Conservation (phyloP, 2,329 filamentous ascomycete genomes). For the Aspergillus tamarii region DNA sequence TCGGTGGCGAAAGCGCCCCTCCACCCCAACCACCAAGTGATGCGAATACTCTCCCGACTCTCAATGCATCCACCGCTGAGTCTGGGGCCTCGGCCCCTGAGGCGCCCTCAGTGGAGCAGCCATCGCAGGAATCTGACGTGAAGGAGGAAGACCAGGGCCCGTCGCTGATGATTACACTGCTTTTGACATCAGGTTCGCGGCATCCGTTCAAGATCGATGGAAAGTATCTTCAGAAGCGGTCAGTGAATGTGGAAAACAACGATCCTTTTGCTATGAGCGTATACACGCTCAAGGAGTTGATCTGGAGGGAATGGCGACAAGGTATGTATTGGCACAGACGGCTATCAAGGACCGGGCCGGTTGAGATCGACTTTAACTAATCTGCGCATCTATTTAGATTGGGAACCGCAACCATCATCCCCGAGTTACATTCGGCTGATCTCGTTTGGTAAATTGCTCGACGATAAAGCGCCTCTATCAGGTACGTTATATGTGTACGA, state of each 20-base stretch:
- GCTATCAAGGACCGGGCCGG: not conserved
- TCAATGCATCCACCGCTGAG: conserved; percentile 23
- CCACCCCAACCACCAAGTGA: conserved; percentile 21
- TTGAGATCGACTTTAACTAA: conserved; percentile 10
- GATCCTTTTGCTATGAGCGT: conserved; percentile 91
- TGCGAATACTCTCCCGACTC: conserved; percentile 14
- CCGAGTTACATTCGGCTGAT: conserved; percentile 90
- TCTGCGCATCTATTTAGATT: conserved; percentile 56
- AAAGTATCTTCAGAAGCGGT: conserved; percentile 79
- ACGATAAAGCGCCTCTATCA: conserved; percentile 82
- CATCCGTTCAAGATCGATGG: conserved; percentile 91
- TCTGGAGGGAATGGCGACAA: conserved; percentile 87
- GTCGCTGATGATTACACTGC: conserved; percentile 68
- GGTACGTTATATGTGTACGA: conserved; percentile 60
- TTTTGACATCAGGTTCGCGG: conserved; percentile 78
- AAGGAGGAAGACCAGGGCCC: conserved; percentile 42
- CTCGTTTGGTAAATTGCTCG: conserved; percentile 85
- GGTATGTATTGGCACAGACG: conserved; percentile 47
- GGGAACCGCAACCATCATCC: conserved; percentile 83
- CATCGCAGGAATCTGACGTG: conserved; percentile 30
- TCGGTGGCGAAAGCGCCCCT: conserved; percentile 26
- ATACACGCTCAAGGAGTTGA: conserved; percentile 91
- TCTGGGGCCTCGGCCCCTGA: conserved; percentile 28
- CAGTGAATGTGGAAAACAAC: conserved; percentile 73
- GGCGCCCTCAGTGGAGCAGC: conserved; percentile 21